A percentile compares a stretch with the other conserved stretches of the same genome.
Evolutionary conservation across 1,284 basidiomycete genomes (phyloP).

Genomic region (Meripilus lineatus): DNA sequence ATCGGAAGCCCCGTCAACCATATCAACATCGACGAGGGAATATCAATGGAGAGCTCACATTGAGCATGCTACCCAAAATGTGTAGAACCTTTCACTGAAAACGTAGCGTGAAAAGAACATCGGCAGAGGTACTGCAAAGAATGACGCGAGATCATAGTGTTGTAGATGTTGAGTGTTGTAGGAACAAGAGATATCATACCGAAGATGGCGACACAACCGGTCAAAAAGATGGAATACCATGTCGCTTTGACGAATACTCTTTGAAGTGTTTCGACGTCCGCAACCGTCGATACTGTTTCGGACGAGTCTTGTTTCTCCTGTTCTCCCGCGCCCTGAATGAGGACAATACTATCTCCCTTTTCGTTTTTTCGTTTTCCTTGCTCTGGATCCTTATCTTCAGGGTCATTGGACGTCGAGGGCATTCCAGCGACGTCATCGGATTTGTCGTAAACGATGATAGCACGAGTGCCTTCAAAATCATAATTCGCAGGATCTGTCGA

Average conservation of each 20-base stretch:
- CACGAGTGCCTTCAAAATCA: slow-evolving; percentile 41
- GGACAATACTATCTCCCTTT: slow-evolving; percentile 7
- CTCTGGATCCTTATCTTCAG: background rate
- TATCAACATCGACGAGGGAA: too few relatives aligned
- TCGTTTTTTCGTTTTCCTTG: slow-evolving; percentile 14
- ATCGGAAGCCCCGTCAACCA: too few relatives aligned
- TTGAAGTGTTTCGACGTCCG: slow-evolving; percentile 24
- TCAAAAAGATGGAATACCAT: slow-evolving; percentile 36
- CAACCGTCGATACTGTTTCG: background rate
- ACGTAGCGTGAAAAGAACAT: slow-evolving; percentile 51
- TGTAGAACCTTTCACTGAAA: slow-evolving; percentile 43
- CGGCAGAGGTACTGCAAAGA: slow-evolving; percentile 38
- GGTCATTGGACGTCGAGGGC: slow-evolving; percentile 4
- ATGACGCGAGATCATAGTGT: background rate
- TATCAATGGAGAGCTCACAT: slow-evolving; percentile 30
- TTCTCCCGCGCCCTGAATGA: background rate
- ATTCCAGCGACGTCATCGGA: slow-evolving; percentile 11
- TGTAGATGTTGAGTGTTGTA: background rate
- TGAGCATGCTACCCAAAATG: slow-evolving; percentile 46
- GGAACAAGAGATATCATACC: slow-evolving; percentile 24
- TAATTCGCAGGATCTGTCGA: slow-evolving; percentile 39
- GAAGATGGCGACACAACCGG: slow-evolving; percentile 35
- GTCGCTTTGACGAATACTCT: slow-evolving; percentile 36
- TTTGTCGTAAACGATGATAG: slow-evolving; percentile 34
- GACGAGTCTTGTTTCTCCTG: background rate